These are phyloP conservation scores for Cercospora zeae-maydis DNA, from an alignment of 2,329 filamentous ascomycete species.

Conservation along the genomic window DNA sequence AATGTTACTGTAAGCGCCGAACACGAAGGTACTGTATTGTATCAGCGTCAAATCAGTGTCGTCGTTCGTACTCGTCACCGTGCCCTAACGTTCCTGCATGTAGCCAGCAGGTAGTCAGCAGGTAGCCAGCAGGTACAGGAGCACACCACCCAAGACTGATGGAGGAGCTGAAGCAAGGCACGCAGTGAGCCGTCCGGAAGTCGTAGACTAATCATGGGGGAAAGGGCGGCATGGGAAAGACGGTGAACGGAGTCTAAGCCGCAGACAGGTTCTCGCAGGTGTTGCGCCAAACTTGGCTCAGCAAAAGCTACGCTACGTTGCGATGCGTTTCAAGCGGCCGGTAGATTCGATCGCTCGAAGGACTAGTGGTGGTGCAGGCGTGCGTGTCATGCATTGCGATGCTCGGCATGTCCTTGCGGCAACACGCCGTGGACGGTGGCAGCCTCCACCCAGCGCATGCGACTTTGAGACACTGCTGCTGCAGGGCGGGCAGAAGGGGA, in stretches of 20 bases:
- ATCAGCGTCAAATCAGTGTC: not conserved
- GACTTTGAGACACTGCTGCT: slow-evolving; percentile 4
- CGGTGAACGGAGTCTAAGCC: not conserved
- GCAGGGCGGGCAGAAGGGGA: slow-evolving; percentile 1
- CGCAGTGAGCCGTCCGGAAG: slow-evolving; percentile 6
- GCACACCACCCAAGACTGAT: too few relatives aligned
- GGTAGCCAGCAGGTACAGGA: too few relatives aligned
- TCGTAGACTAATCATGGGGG: too few relatives aligned
- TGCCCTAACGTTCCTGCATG: not conserved
- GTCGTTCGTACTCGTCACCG: too few relatives aligned
- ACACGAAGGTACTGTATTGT: not conserved
- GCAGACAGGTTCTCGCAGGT: not conserved
- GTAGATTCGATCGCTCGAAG: not conserved
- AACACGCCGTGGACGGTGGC: slow-evolving; percentile 6
- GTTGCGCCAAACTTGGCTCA: not conserved
- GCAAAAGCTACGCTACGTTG: not conserved
- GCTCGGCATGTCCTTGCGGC: slow-evolving; percentile 12
- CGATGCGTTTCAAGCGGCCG: slow-evolving; percentile 5
- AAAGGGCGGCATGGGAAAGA: slow-evolving; percentile 1
- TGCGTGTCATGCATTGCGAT: not conserved
- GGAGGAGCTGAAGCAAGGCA: slow-evolving; percentile 10
- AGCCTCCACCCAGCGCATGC: slow-evolving; percentile 7
- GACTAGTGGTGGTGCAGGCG: not conserved
- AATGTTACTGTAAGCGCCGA: not conserved
- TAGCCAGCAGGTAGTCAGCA: not conserved